A percentile compares a stretch with the other conserved stretches of the same genome.
Conservation (phyloP, 306 rosid species). For the Vachellia collinsii region DNA sequence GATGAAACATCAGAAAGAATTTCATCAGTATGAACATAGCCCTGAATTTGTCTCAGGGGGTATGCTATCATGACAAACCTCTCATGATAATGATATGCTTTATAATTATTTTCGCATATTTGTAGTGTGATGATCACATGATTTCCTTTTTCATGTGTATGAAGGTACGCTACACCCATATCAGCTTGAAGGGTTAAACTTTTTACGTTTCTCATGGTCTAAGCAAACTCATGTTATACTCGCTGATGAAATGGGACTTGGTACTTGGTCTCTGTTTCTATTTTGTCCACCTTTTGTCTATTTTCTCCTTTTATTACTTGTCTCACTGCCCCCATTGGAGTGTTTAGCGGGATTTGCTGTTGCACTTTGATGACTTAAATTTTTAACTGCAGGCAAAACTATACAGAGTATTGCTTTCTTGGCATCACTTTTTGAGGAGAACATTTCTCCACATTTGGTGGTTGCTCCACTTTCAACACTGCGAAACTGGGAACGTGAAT, state of each 20-base stretch:
- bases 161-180: slow-evolving; percentile 73
- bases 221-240: slow-evolving; percentile 80
- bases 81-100: slow-evolving; percentile 14
- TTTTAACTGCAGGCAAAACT: slow-evolving; percentile 60
- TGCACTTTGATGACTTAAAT: slow-evolving; percentile 22
- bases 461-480: slow-evolving; percentile 79
- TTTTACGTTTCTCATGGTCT: slow-evolving; percentile 77
- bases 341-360: neutral
- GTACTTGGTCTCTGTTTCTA: slow-evolving; percentile 40
- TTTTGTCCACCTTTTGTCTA: neutral
- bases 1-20: slow-evolving; percentile 62
- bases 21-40: slow-evolving; percentile 66
- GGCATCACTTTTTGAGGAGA: slow-evolving; percentile 64
- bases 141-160: slow-evolving; percentile 36
- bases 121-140: slow-evolving; percentile 22
- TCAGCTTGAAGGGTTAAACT: slow-evolving; percentile 81
- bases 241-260: slow-evolving; percentile 89
- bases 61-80: slow-evolving; percentile 29
- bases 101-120: neutral
- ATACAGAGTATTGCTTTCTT: slow-evolving; percentile 80
- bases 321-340: neutral
- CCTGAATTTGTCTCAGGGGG: slow-evolving; percentile 75
- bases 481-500: slow-evolving; percentile 82
- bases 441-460: slow-evolving; percentile 63
- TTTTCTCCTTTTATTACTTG: neutral